Conservation (phyloP, 2,329 filamentous ascomycete genomes). For the Westerdykella ornata region DNA sequence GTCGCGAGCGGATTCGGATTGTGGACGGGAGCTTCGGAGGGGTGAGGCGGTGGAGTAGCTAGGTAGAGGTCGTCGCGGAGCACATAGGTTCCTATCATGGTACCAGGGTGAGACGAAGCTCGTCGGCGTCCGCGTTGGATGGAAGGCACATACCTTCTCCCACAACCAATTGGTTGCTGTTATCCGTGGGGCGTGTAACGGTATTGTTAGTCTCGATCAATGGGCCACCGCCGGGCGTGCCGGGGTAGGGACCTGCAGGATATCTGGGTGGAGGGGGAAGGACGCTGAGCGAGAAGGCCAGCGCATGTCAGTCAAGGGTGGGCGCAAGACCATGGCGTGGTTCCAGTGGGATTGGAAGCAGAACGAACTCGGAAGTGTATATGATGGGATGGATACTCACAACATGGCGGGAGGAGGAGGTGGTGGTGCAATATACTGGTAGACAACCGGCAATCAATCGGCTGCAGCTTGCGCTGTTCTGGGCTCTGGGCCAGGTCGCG, state of each 20-base stretch:
- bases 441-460: constrained; percentile 14
- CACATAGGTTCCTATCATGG: constrained; percentile 67
- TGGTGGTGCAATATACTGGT: constrained; percentile 18
- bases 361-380: constrained; percentile 7
- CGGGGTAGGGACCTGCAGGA: constrained; percentile 67
- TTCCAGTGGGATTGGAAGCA: constrained; percentile 22
- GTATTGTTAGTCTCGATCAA: constrained; percentile 94
- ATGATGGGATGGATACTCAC: constrained; percentile 22
- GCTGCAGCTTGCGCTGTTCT: constrained; percentile 4
- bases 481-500: constrained; percentile 11
- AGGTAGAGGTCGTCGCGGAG: constrained; percentile 87
- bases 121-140: constrained; percentile 1
- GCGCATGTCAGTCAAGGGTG: constrained; percentile 20
- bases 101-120: constrained; percentile 18
- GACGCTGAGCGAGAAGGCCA: constrained; percentile 42
- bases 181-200: constrained; percentile 68
- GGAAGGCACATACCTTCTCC: constrained; percentile 68
- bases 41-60: constrained; percentile 89
- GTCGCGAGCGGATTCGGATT: constrained; percentile 91
- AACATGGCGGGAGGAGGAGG: constrained; percentile 26
- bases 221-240: constrained; percentile 62
- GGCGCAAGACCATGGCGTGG: constrained; percentile 11
- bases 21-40: constrained; percentile 78
- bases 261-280: constrained; percentile 81
- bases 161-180: constrained; percentile 83